Evolutionary conservation across 2,329 filamentous ascomycete species (phyloP), one percentile per base, ranked within the genome.

Genomic region (Ophiostoma australiae): DNA sequence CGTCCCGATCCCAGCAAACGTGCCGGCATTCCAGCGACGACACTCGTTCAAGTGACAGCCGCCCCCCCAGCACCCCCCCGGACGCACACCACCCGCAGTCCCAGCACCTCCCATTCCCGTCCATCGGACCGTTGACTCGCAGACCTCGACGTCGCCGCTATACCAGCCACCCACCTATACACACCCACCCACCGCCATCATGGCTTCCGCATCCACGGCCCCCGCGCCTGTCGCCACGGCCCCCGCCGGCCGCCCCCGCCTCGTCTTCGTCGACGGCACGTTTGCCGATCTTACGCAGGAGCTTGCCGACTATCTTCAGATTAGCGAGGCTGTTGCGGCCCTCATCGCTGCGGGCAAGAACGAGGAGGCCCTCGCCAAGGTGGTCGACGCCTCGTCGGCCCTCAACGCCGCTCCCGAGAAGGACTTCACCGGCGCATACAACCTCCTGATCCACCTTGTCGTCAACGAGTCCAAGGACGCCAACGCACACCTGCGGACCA

Each of bases 361-460:
- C 83, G 93, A 97, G 76, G 93, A 96, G 75, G 89, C 92, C 66
- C 86, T 99, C 72, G 91, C 94, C 84, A 94, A 93, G 86, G 86
- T 99, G 75, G 92, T 98, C 73, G 88, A 90, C 75, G 91, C 91
- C 72, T 93, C 92, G 70, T 82, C 86, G 70, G 87, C 86, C 69
- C 85, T 99, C 79, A 97, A 94, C 82, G 86, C 87, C 74, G 92
- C 93, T 71, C 92, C 94, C 72, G 95, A 99, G 86, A 96, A 95
- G 87, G 94, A 98, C 82, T 95, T 97, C 80, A 94, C 93, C 73
- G 91, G 94, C 72, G 93, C 94, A 73, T 97, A 97, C 84, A 98
- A 99, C 84, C 90, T 98, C 76, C 90, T 99, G 80, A 90, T 98
- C 78, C 92, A 97, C 84, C 90, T 99, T 73, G 89, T 97, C 76